Conservation (phyloP, 177 flowering plant genomes). For the Vitis hybrid region DNA sequence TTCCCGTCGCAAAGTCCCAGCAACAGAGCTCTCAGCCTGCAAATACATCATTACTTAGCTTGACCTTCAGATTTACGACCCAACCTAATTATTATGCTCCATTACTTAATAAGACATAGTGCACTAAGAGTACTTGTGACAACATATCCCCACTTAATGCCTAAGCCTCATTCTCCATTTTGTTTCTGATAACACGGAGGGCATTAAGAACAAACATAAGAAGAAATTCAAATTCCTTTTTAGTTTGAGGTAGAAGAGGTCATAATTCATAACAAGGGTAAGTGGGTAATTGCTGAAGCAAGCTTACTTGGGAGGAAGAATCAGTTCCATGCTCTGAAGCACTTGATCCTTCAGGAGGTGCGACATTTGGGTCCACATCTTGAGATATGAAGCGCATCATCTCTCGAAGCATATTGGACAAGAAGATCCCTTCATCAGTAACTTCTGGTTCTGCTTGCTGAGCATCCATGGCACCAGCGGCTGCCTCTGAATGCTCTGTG, state of each 20-base stretch:
- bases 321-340: conserved; percentile 21
- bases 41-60: conserved; percentile 11
- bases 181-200: neutral
- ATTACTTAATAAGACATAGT: no score
- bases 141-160: neutral
- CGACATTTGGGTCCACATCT: conserved; percentile 14
- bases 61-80: neutral
- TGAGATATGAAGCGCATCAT: conserved; percentile 64
- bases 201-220: neutral
- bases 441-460: conserved; percentile 29
- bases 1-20: conserved; percentile 28
- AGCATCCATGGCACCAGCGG: conserved; percentile 18
- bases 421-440: conserved; percentile 54
- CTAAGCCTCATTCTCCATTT: neutral
- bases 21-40: conserved; percentile 40
- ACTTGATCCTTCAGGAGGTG: conserved; percentile 22
- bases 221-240: neutral
- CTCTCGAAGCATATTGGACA: conserved; percentile 61
- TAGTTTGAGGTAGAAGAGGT: neutral
- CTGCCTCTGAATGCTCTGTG: conserved; percentile 19
- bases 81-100: no score
- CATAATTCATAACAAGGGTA: neutral
- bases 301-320: conserved; percentile 30
- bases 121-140: no score
- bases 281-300: neutral